phyloP scores from a whole-genome alignment of 202 grass and related monocot genomes.

The Bolboschoenoplectus hybrid region DNA sequence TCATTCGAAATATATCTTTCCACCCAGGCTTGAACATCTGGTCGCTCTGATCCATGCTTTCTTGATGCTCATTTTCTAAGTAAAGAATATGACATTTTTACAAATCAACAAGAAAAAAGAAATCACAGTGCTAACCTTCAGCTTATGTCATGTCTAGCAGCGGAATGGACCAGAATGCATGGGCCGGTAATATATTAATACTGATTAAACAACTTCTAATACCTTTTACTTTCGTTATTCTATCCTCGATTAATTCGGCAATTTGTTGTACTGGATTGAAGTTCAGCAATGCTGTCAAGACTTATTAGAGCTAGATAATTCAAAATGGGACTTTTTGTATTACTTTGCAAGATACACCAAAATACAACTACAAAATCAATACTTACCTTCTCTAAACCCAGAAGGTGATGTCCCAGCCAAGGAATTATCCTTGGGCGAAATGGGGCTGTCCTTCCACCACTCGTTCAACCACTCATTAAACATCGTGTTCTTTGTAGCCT shows the following conservation, averaged over 20 bases:
- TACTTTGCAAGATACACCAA: not conserved
- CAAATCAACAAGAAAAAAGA: slow-evolving; percentile 12
- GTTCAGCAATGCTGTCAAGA: not conserved
- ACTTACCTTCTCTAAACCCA: slow-evolving; percentile 53
- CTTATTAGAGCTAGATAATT: not conserved
- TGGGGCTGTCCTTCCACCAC: slow-evolving; percentile 78
- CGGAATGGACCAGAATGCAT: slow-evolving; percentile 1
- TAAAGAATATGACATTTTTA: not conserved
- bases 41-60: slow-evolving; percentile 61
- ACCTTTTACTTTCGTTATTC: not conserved
- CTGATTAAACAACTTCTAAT: not conserved
- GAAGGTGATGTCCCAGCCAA: slow-evolving; percentile 31
- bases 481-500: slow-evolving; percentile 93
- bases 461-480: slow-evolving; percentile 98
- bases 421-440: slow-evolving; percentile 44
- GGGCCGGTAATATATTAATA: not conserved
- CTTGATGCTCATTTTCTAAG: slow-evolving; percentile 59
- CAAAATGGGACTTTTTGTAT: slow-evolving; percentile 21
- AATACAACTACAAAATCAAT: slow-evolving; percentile 34
- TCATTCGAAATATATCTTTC: slow-evolving; percentile 99
- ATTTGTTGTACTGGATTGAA: not conserved
- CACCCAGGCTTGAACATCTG: slow-evolving; percentile 96
- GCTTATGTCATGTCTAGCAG: not conserved
- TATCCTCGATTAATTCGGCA: not conserved
- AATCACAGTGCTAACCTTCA: not conserved